Evolutionary conservation across 805 yeast genomes (phyloP), one percentile per base, ranked within the genome.

Genomic region (Saccharomycopsis sp.): DNA sequence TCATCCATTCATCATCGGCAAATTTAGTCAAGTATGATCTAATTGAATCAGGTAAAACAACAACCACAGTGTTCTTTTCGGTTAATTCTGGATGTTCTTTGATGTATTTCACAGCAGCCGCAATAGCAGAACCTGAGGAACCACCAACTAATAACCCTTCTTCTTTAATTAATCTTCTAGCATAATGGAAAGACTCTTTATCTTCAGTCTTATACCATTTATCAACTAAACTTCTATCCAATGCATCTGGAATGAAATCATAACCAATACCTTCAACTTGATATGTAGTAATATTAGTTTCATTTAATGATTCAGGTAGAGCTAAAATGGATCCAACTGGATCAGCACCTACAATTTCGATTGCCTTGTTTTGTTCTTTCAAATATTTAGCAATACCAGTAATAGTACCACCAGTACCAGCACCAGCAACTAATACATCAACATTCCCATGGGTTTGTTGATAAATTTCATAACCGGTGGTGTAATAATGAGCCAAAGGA

Each of bases 391-490:
- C 77, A 54, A 84, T 83, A 67, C 95, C 95, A 42, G 85, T 68
- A 59, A 85, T 81, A 43, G 95, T 85, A 66, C 95, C 95, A 65
- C 95, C 95, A 47, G 95, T 85, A 66, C 95, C 95, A 5, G 95
- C 95, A 62, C 95, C 95, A 31, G 95, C 95, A 44, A 86, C 83
- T 37, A 86, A 69, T 50, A 81, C 86, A 44, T 77, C 77, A 43
- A 86, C 69, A 48, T 79, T 74, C 28, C 89, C 85, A 21, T 71
- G 64, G 13, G 90, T 75, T 64, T 85, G 95, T 50, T 79, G 77
- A 79, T 88, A 84, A 56, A 85, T 85, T 65, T 85, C 95, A 52
- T 66, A 77, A 45, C 95, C 95, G 19, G 95, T 85, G 43, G 89
- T 88, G 57, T 70, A 74, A 63, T 82, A 85, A 64, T 85, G 95